Evolutionary conservation across 1,284 basidiomycete species (phyloP).

Genomic region (Naganishia albida): DNA sequence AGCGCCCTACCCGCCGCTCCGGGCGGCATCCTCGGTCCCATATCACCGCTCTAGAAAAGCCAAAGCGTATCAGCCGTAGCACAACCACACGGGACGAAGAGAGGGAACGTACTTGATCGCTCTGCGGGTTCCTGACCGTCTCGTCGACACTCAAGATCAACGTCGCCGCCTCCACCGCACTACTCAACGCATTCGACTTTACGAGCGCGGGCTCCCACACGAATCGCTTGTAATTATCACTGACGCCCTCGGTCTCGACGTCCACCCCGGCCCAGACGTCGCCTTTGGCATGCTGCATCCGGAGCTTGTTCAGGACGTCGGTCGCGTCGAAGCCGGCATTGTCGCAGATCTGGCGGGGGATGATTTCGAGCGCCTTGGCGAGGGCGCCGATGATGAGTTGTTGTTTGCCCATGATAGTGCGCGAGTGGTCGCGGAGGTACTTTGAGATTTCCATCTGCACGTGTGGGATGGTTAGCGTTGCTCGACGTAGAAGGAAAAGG

Average conservation of each 20-base stretch:
- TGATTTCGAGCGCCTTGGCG: conserved; percentile 94
- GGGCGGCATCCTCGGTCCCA: conserved; percentile 79
- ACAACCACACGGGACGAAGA: no score
- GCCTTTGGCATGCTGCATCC: conserved; percentile 92
- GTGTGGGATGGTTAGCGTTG: background rate
- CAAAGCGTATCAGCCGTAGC: conserved; percentile 26
- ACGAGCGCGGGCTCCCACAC: conserved; percentile 98
- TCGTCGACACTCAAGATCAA: conserved; percentile 93
- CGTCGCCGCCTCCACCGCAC: conserved; percentile 94
- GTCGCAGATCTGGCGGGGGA: conserved; percentile 97
- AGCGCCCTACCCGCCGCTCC: conserved; percentile 69
- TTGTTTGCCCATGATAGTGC: conserved; percentile 93
- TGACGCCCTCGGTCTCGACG: conserved; percentile 88
- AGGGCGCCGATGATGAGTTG: conserved; percentile 95
- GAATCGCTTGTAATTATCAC: conserved; percentile 94
- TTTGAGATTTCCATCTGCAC: conserved; percentile 92
- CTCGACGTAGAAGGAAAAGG: background rate
- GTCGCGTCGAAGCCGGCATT: conserved; percentile 98
- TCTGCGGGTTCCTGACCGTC: conserved; percentile 89
- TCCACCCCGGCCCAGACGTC: conserved; percentile 90
- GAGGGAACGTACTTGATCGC: conserved; percentile 61
- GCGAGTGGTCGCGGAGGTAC: conserved; percentile 82
- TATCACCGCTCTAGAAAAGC: conserved; percentile 58
- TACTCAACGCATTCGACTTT: conserved; percentile 92
- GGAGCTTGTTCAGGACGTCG: conserved; percentile 93